phyloP scores from a whole-genome alignment of 345 rosid genomes.

The Syzygium aromaticum region DNA sequence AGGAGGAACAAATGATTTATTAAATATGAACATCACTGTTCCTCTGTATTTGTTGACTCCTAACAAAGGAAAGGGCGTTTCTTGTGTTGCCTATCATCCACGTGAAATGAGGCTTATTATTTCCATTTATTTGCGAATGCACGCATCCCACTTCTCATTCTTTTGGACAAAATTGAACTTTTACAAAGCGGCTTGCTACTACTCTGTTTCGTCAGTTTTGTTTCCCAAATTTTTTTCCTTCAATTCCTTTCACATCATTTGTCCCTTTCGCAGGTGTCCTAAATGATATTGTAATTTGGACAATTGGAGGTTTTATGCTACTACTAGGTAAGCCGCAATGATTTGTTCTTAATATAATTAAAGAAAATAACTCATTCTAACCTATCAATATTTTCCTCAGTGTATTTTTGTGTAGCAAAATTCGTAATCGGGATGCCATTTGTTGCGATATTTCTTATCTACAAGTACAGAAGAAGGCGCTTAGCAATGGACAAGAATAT shows the following conservation, averaged over 20 bases:
- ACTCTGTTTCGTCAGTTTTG: not conserved
- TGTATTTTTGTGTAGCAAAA: not conserved
- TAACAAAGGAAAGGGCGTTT: not conserved
- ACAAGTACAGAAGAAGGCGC: not conserved
- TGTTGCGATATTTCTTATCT: not conserved
- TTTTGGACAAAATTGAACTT: not conserved
- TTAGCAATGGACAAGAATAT: not conserved
- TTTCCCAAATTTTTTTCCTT: not conserved
- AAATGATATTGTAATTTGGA: not conserved
- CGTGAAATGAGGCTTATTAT: not conserved
- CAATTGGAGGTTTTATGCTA: not conserved
- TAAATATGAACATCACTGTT: not conserved
- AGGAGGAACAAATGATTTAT: not conserved
- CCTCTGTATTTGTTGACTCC: not conserved
- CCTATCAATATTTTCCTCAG: not conserved
- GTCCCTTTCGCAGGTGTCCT: not conserved
- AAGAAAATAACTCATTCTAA: not conserved
- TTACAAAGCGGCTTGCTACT: not conserved
- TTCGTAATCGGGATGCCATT: not conserved
- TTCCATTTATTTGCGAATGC: not conserved
- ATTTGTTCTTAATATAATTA: not conserved
- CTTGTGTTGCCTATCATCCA: not conserved
- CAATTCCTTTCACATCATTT: not conserved
- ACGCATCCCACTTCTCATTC: not conserved
- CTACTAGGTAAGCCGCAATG: not conserved